Percentiles rank a stretch among this genome's conserved stretches.
These are phyloP conservation scores for Erodium trifolium DNA, from an alignment of 441 rosid species.

Conservation along the genomic window DNA sequence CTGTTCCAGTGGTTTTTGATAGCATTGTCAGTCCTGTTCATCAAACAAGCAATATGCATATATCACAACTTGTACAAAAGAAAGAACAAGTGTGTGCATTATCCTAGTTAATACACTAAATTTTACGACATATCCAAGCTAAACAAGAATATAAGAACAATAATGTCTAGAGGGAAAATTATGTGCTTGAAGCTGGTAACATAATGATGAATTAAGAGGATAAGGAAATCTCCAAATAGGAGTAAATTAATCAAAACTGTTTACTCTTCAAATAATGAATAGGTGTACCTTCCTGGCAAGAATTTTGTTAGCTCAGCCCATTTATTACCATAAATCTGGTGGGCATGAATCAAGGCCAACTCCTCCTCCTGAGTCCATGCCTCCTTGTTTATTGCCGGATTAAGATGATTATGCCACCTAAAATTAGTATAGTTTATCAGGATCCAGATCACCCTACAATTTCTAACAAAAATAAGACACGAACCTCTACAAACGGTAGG, in stretches of 20 bases:
- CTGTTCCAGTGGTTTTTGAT: constrained; percentile 99
- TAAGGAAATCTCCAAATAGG: neutral
- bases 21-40: constrained; percentile 92
- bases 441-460: constrained; percentile 2
- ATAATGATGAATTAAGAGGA: neutral
- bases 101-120: neutral
- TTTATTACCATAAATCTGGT: constrained; percentile 90
- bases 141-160: neutral
- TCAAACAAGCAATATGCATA: constrained; percentile 20
- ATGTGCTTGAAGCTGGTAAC: neutral
- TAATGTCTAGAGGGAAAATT: neutral
- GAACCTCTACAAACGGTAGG: neutral
- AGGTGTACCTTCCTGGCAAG: constrained; percentile 89
- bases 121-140: neutral
- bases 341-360: constrained; percentile 89
- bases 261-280: constrained; percentile 13
- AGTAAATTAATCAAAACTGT: neutral
- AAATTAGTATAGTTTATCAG: neutral
- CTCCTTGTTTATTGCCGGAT: constrained; percentile 89
- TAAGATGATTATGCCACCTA: constrained; percentile 98
- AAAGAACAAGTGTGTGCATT: neutral
- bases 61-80: neutral
- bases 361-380: constrained; percentile 99
- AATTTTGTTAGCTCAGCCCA: constrained; percentile 98
- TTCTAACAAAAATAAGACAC: constrained; percentile 3